Conservation (phyloP, 2,329 filamentous ascomycete genomes). For the Myrmaecium sp. region DNA sequence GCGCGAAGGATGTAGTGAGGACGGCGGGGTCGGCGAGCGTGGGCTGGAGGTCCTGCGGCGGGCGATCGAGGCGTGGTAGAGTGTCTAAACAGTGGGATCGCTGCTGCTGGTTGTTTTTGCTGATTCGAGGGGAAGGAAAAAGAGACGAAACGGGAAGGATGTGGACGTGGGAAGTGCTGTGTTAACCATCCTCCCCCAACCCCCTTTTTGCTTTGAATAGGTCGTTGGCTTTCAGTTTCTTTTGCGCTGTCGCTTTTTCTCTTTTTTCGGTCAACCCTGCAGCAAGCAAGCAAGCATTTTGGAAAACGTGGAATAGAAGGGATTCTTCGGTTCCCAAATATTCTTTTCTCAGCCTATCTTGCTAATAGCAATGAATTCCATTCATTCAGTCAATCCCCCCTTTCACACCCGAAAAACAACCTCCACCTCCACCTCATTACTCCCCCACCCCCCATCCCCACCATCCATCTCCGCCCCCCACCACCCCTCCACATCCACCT, state of each 20-base stretch:
- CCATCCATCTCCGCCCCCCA: constrained; percentile 63
- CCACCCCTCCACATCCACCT: constrained; percentile 65
- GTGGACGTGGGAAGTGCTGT: no score
- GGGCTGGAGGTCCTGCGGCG: constrained; percentile 39
- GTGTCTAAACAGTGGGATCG: no score
- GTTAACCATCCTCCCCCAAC: no score
- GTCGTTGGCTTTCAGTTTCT: no score
- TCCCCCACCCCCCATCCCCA: constrained; percentile 53
- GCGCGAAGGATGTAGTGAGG: constrained; percentile 31
- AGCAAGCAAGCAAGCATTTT: no score
- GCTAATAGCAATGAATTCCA: not conserved
- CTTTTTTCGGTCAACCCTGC: no score
- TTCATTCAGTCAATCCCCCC: not conserved
- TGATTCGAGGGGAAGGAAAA: no score
- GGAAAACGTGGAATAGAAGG: no score
- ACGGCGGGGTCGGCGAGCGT: constrained; percentile 26
- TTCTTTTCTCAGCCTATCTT: not conserved
- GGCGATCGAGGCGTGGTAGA: constrained; percentile 37
- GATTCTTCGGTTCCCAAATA: no score
- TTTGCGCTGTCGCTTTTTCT: no score
- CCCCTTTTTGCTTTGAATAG: no score
- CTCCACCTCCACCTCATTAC: constrained; percentile 32
- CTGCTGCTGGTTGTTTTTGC: not conserved
- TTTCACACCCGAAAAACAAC: constrained; percentile 2
- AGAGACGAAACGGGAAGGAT: no score